Conservation (phyloP, 768 basidiomycete genomes). For the Russula emetica region DNA sequence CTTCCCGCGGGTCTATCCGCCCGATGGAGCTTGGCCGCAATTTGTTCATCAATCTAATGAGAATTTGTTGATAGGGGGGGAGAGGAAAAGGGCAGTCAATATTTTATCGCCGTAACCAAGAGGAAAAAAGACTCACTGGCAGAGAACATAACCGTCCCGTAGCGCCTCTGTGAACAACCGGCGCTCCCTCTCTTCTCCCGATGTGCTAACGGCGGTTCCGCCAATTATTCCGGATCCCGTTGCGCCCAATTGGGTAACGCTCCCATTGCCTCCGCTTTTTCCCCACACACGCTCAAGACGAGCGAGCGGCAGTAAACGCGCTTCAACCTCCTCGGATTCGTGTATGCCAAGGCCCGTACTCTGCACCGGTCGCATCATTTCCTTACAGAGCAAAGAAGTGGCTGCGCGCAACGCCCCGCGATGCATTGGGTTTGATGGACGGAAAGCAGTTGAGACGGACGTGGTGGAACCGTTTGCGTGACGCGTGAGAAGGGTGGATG, state of each 20-base stretch:
- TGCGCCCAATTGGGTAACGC: constrained; percentile 36
- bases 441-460: constrained; percentile 42
- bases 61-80: constrained; percentile 23
- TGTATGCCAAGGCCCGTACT: constrained; percentile 46
- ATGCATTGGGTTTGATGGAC: constrained; percentile 49
- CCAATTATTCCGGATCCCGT: constrained; percentile 28
- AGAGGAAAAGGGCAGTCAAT: constrained; percentile 11
- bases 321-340: constrained; percentile 76
- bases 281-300: constrained; percentile 77
- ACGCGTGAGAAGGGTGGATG: constrained; percentile 42
- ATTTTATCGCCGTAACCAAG: constrained; percentile 14
- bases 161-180: constrained; percentile 69
- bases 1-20: constrained; percentile 61
- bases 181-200: constrained; percentile 73
- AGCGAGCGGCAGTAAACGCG: constrained; percentile 53
- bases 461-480: constrained; percentile 57
- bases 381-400: constrained; percentile 58
- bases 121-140: constrained; percentile 59
- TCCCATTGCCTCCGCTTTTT: constrained; percentile 50
- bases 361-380: constrained; percentile 59
- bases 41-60: constrained; percentile 70
- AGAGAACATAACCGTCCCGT: constrained; percentile 80
- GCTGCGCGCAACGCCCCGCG: constrained; percentile 68
- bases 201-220: constrained; percentile 39
- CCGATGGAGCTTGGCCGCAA: constrained; percentile 57